Conservation (phyloP, 768 basidiomycete species). For the Trametes meyenii region DNA sequence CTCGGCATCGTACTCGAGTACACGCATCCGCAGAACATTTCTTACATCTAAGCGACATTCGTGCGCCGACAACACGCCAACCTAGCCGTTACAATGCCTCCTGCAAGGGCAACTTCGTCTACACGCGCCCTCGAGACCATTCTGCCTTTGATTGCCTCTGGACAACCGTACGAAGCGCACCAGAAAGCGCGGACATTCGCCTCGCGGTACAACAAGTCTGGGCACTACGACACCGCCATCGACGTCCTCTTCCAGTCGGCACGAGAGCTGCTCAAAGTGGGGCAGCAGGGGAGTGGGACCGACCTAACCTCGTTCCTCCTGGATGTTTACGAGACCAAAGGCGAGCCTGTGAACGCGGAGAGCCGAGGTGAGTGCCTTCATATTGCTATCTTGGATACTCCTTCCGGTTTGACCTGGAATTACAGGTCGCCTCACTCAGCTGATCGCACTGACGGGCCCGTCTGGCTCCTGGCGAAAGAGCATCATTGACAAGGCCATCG, state of each 20-base stretch:
- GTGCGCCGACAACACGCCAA: background rate
- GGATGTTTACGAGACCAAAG: constrained; percentile 80
- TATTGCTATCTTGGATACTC: background rate
- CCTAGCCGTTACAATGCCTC: constrained; percentile 22
- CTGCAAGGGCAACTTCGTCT: constrained; percentile 42
- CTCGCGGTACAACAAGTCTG: constrained; percentile 80
- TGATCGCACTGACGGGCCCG: constrained; percentile 84
- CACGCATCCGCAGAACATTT: background rate
- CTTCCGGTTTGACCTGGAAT: constrained; percentile 1
- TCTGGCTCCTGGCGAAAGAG: constrained; percentile 89
- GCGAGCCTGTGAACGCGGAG: constrained; percentile 72
- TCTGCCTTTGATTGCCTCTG: constrained; percentile 66
- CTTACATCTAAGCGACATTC: background rate
- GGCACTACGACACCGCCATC: constrained; percentile 83
- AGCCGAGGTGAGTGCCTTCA: constrained; percentile 61
- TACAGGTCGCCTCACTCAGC: constrained; percentile 83
- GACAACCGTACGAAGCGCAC: constrained; percentile 89
- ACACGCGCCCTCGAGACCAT: constrained; percentile 75
- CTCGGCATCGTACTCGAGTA: background rate
- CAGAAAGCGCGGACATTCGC: constrained; percentile 97
- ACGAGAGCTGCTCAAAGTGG: constrained; percentile 83
- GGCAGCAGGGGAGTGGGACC: constrained; percentile 87
- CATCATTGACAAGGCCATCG: constrained; percentile 79
- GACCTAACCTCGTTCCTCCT: constrained; percentile 82
- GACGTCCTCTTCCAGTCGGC: constrained; percentile 92